A percentile compares a stretch with the other conserved stretches of the same genome.
Evolutionary conservation across 495 filamentous ascomycete genomes (phyloP).

Genomic region (Daldinia concentrica): DNA sequence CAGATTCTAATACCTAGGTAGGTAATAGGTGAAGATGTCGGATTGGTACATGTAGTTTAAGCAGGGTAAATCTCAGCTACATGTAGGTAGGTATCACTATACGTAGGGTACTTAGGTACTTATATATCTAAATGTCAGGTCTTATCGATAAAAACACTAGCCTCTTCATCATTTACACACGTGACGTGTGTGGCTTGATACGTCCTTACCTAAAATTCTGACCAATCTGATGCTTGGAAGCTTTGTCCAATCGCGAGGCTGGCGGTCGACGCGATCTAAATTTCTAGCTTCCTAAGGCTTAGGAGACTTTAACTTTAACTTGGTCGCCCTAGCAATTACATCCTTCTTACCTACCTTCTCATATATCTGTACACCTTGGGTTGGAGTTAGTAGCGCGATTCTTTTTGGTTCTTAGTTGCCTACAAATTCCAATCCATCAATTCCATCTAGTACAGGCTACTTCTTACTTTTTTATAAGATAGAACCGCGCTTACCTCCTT

Average conservation of each 20-base stretch:
- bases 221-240: background rate
- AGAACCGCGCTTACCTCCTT: constrained; percentile 1
- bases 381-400: background rate
- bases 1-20: background rate
- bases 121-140: background rate
- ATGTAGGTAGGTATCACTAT: too few species aligned
- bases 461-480: background rate
- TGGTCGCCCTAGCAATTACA: background rate
- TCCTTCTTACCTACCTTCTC: constrained; percentile 9
- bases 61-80: background rate
- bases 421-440: background rate
- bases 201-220: background rate
- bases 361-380: background rate
- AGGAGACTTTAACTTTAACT: constrained; percentile 4
- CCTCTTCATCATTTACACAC: background rate
- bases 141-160: background rate
- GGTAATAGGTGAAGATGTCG: background rate
- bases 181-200: background rate
- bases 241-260: constrained; percentile 36
- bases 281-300: constrained; percentile 28
- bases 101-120: background rate
- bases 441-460: background rate
- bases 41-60: too few species aligned
- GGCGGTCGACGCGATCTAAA: constrained; percentile 26
- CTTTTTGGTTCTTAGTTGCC: background rate